phyloP scores from a whole-genome alignment of 1,139 yeast species.

The Saccharomycopsis hybrid region DNA sequence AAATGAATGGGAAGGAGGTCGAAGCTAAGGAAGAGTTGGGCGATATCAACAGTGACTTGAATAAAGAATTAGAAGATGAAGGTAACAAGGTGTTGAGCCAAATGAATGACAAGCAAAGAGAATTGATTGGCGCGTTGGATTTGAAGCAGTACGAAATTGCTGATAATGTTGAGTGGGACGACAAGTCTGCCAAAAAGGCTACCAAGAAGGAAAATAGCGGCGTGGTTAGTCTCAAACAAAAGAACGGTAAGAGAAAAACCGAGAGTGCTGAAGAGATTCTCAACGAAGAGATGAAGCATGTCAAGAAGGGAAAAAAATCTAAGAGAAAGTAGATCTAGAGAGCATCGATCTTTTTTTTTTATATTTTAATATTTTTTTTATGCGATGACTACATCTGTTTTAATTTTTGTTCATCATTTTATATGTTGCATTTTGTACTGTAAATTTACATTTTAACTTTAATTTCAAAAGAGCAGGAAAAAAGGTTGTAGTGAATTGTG shows the following conservation, averaged over 20 bases:
- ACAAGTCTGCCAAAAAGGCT: conserved; percentile 52
- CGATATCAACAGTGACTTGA: conserved; percentile 43
- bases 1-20: conserved; percentile 34
- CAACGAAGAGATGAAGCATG: conserved; percentile 67
- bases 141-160: conserved; percentile 82
- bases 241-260: conserved; percentile 49
- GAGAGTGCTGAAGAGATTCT: conserved; percentile 69
- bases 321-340: conserved; percentile 32
- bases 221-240: conserved; percentile 66
- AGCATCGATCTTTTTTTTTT: too few relatives aligned
- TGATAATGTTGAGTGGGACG: conserved; percentile 66
- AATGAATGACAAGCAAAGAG: conserved; percentile 74
- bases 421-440: too few relatives aligned
- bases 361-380: too few relatives aligned
- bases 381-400: too few relatives aligned
- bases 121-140: conserved; percentile 79
- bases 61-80: conserved; percentile 62
- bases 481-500: too few relatives aligned
- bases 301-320: conserved; percentile 45
- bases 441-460: too few relatives aligned
- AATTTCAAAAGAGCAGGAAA: too few relatives aligned
- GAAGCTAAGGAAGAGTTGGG: conserved; percentile 27
- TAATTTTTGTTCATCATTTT: too few relatives aligned
- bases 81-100: conserved; percentile 71
- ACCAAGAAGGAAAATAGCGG: conserved; percentile 37